Evolutionary conservation across 352 stramenopile genomes (phyloP), one percentile per base, ranked within the genome.

Genomic region (Pythium diclinum): DNA sequence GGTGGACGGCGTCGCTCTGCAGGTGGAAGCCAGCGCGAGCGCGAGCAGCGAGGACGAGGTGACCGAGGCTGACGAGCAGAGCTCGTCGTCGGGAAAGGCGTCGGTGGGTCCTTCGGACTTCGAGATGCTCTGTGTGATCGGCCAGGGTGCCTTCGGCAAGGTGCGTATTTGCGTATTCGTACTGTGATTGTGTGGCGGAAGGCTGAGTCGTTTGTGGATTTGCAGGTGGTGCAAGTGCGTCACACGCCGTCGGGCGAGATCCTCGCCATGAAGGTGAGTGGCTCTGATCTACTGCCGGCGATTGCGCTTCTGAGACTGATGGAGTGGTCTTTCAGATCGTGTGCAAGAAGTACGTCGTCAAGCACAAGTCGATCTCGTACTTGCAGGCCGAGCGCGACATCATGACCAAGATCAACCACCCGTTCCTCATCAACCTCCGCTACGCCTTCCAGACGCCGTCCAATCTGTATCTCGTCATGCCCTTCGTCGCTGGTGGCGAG

Each of bases 91-190:
- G 30, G 23, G n/a, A 10, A 69, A 65, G 48, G 49, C 55, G 33
- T 72, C 65, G 59, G 66, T 92, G n/a, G 83, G 81, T 0, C 85
- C 85, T n/a, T n/a, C 40, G 3, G 97, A 99, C 76, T 99, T 99
- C 76, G 79, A 98, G 63, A 72, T 99, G 30, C 78, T 99, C 19
- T 97, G 91, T 57, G 94, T 99, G n/a, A 98, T 99, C 48, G 84
- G 84, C 6, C 84, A 92, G 63, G 84, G 84, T 19, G 80, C 84
- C n/a, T 92, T 92, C 46, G 84, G 81, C 38, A 87, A 85, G 74
- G 79, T 84, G 47, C 51, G 11, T 10, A n/a, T 25, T 49, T 3
- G 34, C 6, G n/a, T n/a, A n/a, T n/a, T n/a, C n/a, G n/a, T n/a
- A n/a, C n/a, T n/a, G n/a, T n/a, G n/a, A n/a, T n/a, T n/a, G n/a